Percentiles rank a stretch among this genome's conserved stretches.
These are phyloP conservation scores for Pueraria montana DNA, from an alignment of 306 rosid species.

Conservation along the genomic window DNA sequence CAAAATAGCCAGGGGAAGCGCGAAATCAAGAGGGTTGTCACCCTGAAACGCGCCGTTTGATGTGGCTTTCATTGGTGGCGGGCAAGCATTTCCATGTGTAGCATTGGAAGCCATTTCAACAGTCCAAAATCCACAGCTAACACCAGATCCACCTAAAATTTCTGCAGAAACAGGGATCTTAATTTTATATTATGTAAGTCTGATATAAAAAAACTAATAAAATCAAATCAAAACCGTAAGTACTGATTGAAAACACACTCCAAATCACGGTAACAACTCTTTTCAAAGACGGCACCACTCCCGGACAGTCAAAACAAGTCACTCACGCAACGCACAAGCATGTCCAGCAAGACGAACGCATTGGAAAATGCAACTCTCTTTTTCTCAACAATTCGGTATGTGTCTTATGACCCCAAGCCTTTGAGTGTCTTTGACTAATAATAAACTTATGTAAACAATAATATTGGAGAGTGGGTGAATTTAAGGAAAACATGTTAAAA, in stretches of 20 bases:
- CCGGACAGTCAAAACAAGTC: neutral
- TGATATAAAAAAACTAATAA: neutral
- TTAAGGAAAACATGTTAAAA: neutral
- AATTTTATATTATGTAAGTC: neutral
- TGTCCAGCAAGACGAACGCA: neutral
- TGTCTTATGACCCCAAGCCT: too few species aligned
- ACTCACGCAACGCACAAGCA: neutral
- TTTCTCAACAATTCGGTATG: neutral
- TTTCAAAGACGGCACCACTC: neutral
- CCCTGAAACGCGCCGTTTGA: conserved; percentile 89
- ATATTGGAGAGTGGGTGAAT: neutral
- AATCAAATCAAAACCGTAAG: neutral
- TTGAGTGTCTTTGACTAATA: neutral
- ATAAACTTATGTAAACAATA: neutral
- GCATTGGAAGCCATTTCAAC: conserved; percentile 60
- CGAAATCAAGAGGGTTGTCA: conserved; percentile 83
- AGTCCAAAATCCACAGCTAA: conserved; percentile 17
- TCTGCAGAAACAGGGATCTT: conserved; percentile 39
- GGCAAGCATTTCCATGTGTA: conserved; percentile 53
- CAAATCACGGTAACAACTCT: conserved; percentile 29
- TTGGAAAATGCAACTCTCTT: conserved; percentile 11
- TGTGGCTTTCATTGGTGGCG: conserved; percentile 74
- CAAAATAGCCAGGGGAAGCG: conserved; percentile 73
- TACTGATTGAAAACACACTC: neutral
- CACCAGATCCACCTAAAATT: conserved; percentile 43